These are phyloP conservation scores for Globisporangium viniferum DNA, from an alignment of 352 stramenopile species.

Conservation along the genomic window DNA sequence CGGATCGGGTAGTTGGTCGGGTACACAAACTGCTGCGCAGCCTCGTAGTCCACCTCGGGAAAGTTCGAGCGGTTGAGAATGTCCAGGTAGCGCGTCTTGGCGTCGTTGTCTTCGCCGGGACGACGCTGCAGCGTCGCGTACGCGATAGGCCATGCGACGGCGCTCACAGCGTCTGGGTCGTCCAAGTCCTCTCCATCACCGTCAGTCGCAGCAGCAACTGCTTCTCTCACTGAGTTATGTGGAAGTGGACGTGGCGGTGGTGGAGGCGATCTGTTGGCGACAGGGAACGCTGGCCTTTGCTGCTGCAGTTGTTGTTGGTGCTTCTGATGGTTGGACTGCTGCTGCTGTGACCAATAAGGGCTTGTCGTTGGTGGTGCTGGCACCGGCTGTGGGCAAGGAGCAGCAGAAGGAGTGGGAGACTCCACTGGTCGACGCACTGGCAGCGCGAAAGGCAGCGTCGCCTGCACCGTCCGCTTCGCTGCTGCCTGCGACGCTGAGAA, in stretches of 20 bases:
- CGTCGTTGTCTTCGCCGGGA: conserved; percentile 50
- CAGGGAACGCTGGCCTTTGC: background rate
- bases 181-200: conserved; percentile 12
- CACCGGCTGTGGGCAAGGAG: conserved; percentile 11
- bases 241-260: background rate
- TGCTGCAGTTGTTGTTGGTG: background rate
- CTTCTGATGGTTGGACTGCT: background rate
- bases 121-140: conserved; percentile 18
- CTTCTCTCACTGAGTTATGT: background rate
- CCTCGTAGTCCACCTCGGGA: conserved; percentile 58
- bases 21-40: conserved; percentile 78
- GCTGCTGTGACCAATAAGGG: conserved; percentile 1
- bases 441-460: conserved; percentile 54
- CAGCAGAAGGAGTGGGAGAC: background rate
- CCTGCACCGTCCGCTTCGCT: conserved; percentile 52
- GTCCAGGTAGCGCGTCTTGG: conserved; percentile 59
- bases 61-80: conserved; percentile 29
- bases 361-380: conserved; percentile 5
- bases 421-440: conserved; percentile 5
- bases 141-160: conserved; percentile 10
- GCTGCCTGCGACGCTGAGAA: conserved; percentile 4
- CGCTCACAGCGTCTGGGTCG: background rate
- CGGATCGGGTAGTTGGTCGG: conserved; percentile 89
- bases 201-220: background rate
- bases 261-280: background rate